Evolutionary conservation across 2,329 filamentous ascomycete species (phyloP).

Genomic region (Pseudocercospora macadamiae): DNA sequence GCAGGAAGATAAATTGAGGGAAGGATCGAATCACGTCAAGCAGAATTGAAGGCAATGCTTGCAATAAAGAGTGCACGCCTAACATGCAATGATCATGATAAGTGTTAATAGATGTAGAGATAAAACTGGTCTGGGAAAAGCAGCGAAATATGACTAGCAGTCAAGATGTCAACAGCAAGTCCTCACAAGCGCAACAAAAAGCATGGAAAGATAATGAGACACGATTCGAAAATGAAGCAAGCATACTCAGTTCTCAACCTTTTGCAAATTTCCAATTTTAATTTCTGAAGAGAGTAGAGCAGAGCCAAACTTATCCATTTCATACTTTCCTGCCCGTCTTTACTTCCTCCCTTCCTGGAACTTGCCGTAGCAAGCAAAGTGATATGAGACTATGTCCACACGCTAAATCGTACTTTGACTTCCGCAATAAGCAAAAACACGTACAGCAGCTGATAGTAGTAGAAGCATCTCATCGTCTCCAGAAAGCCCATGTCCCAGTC

Average conservation of each 20-base stretch:
- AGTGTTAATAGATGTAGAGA: no score
- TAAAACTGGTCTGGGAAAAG: no score
- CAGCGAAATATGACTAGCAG: no score
- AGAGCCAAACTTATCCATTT: conserved; percentile 3
- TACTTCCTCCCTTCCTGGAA: neutral
- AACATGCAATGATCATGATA: no score
- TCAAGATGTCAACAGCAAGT: no score
- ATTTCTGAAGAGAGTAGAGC: neutral
- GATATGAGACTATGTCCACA: conserved; percentile 8
- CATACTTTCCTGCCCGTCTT: neutral
- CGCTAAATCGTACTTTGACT: conserved; percentile 12
- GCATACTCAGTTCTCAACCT: no score
- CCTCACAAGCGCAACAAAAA: no score
- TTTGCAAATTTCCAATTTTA: conserved; percentile 4
- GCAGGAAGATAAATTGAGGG: conserved; percentile 64
- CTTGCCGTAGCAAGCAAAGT: conserved; percentile 2
- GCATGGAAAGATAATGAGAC: no score
- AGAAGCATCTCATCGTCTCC: conserved; percentile 7
- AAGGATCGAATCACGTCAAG: conserved; percentile 31
- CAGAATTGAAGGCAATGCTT: neutral
- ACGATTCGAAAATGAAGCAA: no score
- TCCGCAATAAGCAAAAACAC: conserved; percentile 7
- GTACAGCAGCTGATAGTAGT: neutral
- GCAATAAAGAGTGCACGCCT: no score
- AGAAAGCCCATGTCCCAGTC: neutral